These are phyloP conservation scores for Leishmania guyanensis DNA, from an alignment of 208 protist species.

Conservation along the genomic window DNA sequence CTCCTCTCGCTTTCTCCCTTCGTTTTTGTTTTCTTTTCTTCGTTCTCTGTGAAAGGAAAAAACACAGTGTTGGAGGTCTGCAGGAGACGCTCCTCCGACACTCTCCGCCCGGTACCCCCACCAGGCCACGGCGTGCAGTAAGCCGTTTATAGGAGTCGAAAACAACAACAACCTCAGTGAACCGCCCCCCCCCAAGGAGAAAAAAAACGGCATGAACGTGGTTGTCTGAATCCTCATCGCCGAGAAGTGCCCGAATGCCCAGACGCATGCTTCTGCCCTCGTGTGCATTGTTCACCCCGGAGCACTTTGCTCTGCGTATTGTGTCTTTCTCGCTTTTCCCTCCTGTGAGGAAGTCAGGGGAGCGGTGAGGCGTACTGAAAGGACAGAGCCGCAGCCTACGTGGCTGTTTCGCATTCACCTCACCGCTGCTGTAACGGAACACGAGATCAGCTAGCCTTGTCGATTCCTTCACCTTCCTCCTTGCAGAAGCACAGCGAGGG, in stretches of 20 bases:
- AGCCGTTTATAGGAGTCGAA: neutral
- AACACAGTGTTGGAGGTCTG: neutral
- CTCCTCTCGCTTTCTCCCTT: neutral
- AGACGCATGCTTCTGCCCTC: neutral
- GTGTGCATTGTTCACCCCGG: neutral
- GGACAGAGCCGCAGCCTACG: neutral
- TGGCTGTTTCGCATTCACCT: neutral
- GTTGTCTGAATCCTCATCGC: neutral
- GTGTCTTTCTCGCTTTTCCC: neutral
- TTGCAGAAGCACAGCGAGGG: neutral
- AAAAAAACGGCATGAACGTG: neutral
- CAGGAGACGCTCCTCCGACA: neutral
- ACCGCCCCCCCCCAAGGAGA: neutral
- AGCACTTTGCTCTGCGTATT: neutral
- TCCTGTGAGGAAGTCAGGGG: neutral
- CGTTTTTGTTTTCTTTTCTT: neutral
- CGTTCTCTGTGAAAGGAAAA: neutral
- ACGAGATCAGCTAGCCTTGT: neutral
- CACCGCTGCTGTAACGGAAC: neutral
- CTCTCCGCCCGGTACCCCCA: neutral
- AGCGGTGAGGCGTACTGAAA: neutral
- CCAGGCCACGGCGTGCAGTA: neutral
- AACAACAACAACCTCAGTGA: neutral
- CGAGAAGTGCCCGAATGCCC: neutral
- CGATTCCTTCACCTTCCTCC: neutral